Base-by-base conservation (phyloP, 345 rosid species). In the Salix dunnii region DNA sequence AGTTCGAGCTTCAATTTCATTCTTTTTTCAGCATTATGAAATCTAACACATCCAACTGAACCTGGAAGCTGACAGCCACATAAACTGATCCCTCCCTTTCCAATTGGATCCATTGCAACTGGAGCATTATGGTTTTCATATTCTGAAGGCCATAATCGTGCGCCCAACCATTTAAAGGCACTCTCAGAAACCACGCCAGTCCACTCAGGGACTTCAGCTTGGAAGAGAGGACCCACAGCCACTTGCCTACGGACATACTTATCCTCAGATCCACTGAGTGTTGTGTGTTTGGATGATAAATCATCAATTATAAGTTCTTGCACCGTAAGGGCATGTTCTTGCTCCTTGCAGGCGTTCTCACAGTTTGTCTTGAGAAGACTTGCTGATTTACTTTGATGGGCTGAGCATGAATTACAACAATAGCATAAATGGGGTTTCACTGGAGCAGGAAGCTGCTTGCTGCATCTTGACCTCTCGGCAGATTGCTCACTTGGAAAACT, bases 171-270 rank as follows among this genome's bases (percentile, higher is more conserved):
- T 74, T 74, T 82, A 30, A 76, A 40, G 23, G 75, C 79, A 31
- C 79, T 74, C 67, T 74, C 71, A 4, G 46, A 74, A 74, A 46
- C 48, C 36, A 55, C 25, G n/a, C 73, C 81, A 70, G 31, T 82
- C 84, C 84, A 74, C 68, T 71, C 42, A 43, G 84, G 79, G 27
- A 82, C 84, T 65, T 70, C 76, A 70, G 81, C 84, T 75, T 82
- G 84, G 71, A 74, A 82, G 7, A 73, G 79, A 33, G 79, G 51
- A 43, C 81, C 81, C 64, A 81, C 62, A 5, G 40, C 25, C 42
- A 71, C 70, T 23, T 71, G 76, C 62, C 68, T 70, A 12, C 38
- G 71, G 23, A 71, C 3, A 5, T 70, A 23, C 58, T 61, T 73
- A 42, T 76, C 75, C 71, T 42, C 75, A 38, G 75, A 51, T 21